These are phyloP conservation scores for Apium graveolens DNA, from an alignment of 129 eudicot species.

Conservation along the genomic window DNA sequence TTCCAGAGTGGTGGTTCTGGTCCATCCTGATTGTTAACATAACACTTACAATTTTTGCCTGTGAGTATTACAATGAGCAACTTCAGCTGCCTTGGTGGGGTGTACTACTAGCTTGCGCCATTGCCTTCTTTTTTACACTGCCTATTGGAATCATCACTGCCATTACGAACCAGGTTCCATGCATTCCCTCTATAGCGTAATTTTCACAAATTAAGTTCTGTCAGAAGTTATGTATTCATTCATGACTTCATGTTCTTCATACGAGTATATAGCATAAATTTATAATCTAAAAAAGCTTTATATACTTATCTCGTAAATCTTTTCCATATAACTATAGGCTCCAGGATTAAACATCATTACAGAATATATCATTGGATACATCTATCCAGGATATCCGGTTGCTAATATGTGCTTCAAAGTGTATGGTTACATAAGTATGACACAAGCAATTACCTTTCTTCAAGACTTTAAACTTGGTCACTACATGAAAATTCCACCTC, in stretches of 20 bases:
- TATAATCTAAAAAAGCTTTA: neutral
- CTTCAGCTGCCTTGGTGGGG: slow-evolving; percentile 99
- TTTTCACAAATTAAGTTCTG: neutral
- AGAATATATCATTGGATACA: slow-evolving; percentile 89
- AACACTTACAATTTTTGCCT: slow-evolving; percentile 62
- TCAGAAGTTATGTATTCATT: neutral
- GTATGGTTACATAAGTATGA: slow-evolving; percentile 91
- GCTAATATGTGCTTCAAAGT: slow-evolving; percentile 99
- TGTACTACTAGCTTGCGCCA: slow-evolving; percentile 74
- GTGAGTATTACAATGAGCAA: slow-evolving; percentile 91
- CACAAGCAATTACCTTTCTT: slow-evolving; percentile 74
- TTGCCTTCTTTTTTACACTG: slow-evolving; percentile 90
- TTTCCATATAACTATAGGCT: slow-evolving; percentile 29
- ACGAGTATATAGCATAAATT: neutral
- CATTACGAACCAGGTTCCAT: slow-evolving; percentile 79
- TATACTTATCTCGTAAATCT: neutral
- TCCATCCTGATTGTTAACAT: slow-evolving; percentile 65
- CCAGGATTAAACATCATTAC: slow-evolving; percentile 94
- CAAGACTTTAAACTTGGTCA: slow-evolving; percentile 95
- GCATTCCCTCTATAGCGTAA: neutral
- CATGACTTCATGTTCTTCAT: too few relatives aligned
- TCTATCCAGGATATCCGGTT: slow-evolving; percentile 94
- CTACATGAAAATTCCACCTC: slow-evolving; percentile 90
- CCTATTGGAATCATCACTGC: slow-evolving; percentile 96
- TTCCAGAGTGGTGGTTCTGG: slow-evolving; percentile 99